Percentiles rank a stretch among this genome's conserved stretches.
Evolutionary conservation across 1,139 yeast species (phyloP).

Genomic region (Hyphopichia khmerensis): DNA sequence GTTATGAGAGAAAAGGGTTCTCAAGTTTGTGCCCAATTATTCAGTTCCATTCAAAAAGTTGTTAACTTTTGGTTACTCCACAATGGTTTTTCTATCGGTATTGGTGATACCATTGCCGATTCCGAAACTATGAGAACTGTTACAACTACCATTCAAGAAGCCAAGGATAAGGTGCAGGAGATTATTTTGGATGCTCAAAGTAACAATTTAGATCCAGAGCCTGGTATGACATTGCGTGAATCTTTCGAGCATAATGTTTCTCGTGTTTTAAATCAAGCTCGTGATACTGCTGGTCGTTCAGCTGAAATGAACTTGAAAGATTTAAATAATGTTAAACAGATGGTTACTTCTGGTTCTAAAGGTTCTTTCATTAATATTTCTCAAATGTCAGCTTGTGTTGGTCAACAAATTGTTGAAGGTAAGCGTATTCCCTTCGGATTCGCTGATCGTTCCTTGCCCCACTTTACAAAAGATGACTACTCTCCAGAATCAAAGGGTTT

Average conservation of each 20-base stretch:
- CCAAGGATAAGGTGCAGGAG: slow-evolving; percentile 90
- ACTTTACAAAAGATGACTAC: slow-evolving; percentile 96
- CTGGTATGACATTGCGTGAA: slow-evolving; percentile 99
- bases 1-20: slow-evolving; percentile 98
- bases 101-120: slow-evolving; percentile 99
- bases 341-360: slow-evolving; percentile 99
- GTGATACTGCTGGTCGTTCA: slow-evolving; percentile 98
- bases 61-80: slow-evolving; percentile 96
- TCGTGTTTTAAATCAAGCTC: slow-evolving; percentile 92
- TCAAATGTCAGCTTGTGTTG: slow-evolving; percentile 99
- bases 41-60: slow-evolving; percentile 91
- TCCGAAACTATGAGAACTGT: slow-evolving; percentile 92
- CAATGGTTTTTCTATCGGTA: slow-evolving; percentile 97
- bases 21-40: slow-evolving; percentile 80
- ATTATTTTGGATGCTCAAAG: slow-evolving; percentile 90
- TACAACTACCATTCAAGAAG: slow-evolving; percentile 88
- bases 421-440: slow-evolving; percentile 98
- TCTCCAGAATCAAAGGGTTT: slow-evolving; percentile 98
- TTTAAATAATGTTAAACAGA: slow-evolving; percentile 93
- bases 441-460: slow-evolving; percentile 94
- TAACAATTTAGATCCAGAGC: slow-evolving; percentile 86
- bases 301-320: slow-evolving; percentile 96
- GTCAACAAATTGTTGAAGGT: slow-evolving; percentile 99
- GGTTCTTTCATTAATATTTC: slow-evolving; percentile 99
- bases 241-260: slow-evolving; percentile 97